Evolutionary conservation across 352 stramenopile genomes (phyloP).

Genomic region (Blastocystis sp.): DNA sequence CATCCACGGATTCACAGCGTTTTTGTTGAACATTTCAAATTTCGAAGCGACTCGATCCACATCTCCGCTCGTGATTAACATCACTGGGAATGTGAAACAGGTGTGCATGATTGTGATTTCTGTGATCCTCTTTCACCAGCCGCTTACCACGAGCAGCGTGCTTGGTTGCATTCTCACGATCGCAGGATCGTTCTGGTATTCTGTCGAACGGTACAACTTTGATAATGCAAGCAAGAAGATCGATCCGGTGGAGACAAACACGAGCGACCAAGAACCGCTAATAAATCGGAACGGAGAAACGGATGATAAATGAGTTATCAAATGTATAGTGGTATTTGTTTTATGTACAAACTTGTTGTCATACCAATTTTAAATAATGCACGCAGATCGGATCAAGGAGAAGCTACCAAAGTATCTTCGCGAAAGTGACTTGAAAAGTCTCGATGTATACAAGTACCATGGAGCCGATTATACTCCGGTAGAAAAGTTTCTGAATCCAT

Average conservation of each 20-base stretch:
- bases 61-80: slow-evolving; percentile 41
- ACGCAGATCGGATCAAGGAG: neutral
- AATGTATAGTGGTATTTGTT: neutral
- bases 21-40: slow-evolving; percentile 51
- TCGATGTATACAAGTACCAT: slow-evolving; percentile 58
- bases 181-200: slow-evolving; percentile 53
- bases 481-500: slow-evolving; percentile 45
- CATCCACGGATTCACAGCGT: slow-evolving; percentile 48
- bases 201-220: slow-evolving; percentile 55
- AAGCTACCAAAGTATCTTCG: slow-evolving; percentile 42
- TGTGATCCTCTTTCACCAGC: slow-evolving; percentile 42
- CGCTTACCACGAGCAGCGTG: slow-evolving; percentile 4
- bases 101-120: slow-evolving; percentile 61
- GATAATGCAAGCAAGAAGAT: slow-evolving; percentile 41
- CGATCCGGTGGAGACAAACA: neutral
- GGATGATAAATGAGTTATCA: neutral
- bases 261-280: neutral
- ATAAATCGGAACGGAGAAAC: neutral
- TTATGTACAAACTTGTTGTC: neutral
- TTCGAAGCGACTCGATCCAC: slow-evolving; percentile 56
- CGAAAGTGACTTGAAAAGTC: slow-evolving; percentile 41
- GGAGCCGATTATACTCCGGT: slow-evolving; percentile 31
- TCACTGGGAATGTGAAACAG: slow-evolving; percentile 61
- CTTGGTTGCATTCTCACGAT: slow-evolving; percentile 40
- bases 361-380: neutral